Conservation (phyloP, 140 eudicot genomes). For the Ambrosia hybrid region DNA sequence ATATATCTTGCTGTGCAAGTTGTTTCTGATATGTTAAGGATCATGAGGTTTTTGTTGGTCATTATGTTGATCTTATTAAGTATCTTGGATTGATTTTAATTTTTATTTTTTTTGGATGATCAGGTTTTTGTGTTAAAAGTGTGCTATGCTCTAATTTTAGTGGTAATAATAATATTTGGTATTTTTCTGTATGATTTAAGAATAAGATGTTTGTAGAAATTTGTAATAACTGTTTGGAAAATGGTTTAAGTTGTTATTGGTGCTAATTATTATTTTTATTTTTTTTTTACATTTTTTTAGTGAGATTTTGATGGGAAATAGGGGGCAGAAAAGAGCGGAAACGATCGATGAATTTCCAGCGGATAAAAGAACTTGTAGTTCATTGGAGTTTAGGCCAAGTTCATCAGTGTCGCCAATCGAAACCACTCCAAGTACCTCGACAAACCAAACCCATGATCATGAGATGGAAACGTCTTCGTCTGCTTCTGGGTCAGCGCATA, state of each 20-base stretch:
- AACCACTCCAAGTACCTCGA: constrained; percentile 41
- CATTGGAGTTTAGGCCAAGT: constrained; percentile 72
- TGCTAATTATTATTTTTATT: background rate
- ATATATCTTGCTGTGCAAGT: constrained; percentile 14
- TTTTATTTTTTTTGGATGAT: background rate
- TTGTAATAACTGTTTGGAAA: too few species aligned
- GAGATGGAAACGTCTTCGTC: constrained; percentile 90
- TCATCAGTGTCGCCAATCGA: constrained; percentile 57
- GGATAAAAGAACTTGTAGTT: constrained; percentile 84
- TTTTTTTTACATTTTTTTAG: constrained; percentile 15
- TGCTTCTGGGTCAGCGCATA: constrained; percentile 43
- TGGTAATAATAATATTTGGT: background rate
- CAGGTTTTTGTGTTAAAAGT: background rate
- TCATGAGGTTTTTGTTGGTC: background rate
- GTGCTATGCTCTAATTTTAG: background rate
- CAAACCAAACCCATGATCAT: constrained; percentile 48
- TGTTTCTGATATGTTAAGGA: background rate
- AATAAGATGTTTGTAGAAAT: constrained; percentile 3
- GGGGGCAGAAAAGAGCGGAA: constrained; percentile 87
- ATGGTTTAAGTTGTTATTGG: constrained; percentile 14
- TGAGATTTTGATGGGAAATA: constrained; percentile 53
- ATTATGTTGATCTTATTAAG: background rate
- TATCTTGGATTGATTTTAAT: too few species aligned
- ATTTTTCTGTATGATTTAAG: background rate
- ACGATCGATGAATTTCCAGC: constrained; percentile 67